Base-by-base conservation (phyloP, 1,284 basidiomycete genomes). In the Lentinula novae-zelandiae region DNA sequence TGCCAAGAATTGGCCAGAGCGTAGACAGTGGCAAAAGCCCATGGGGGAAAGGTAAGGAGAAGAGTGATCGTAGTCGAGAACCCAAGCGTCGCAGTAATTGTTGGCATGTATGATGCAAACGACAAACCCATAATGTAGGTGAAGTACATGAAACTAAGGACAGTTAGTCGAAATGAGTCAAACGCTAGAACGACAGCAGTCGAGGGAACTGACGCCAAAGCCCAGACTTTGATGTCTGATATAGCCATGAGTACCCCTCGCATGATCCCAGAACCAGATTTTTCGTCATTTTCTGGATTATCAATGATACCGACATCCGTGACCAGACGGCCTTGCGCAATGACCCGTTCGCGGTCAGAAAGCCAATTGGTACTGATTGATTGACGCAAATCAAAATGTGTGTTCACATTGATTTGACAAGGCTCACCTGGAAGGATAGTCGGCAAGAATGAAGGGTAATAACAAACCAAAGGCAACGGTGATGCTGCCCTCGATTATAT, bases 141-240 rank as follows among this genome's bases (percentile, higher is more conserved):
- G 49, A 67, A 65, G 54, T 65, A 67, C 59, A 65, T 63, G 31
- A 65, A 63, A 20, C 64, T 67, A 34, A 13, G 56, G 9, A 39
- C n/a, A 20, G 4, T 27, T 22, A 5, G 46, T 27, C 31, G 36
- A 22, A 22, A 48, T 48, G 31, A 50, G n/a, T 27, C 9, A 33
- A 39, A n/a, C 20, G 31, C 13, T 22, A 22, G 22, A 13, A 6
- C 10, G 38, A 27, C 40, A 40, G 22, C 57, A 60, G 15, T 65
- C 55, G 5, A 61, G 20, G 54, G 20, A 63, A 56, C 60, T 62
- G 64, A 62, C 70, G 64, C 67, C 62, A 72, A 34, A 39, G 49
- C 49, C 71, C 75, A 79, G 12, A 78, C 73, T 65, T 76, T 79
- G 69, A 70, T 68, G 62, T 81, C 79, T 52, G 67, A 73, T 49